Conservation (phyloP, 225 moss, liverwort and hornwort species). For the Pleurozium schreberi region DNA sequence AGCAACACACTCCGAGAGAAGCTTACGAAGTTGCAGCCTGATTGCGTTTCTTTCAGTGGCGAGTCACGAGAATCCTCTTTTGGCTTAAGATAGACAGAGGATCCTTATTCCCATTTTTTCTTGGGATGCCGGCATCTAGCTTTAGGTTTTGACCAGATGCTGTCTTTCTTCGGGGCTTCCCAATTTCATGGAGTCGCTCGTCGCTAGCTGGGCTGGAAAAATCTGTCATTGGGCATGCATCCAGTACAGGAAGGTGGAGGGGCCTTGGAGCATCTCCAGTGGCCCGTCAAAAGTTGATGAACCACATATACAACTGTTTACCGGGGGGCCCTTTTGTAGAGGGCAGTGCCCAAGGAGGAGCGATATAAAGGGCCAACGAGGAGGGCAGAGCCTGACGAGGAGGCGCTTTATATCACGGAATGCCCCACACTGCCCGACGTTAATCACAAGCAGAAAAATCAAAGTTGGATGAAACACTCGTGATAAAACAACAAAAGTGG, state of each 20-base stretch:
- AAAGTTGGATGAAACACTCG: too few species aligned
- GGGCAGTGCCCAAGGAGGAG: too few species aligned
- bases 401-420: too few species aligned
- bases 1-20: background rate
- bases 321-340: too few species aligned
- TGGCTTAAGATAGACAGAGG: background rate
- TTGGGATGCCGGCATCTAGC: background rate
- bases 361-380: too few species aligned
- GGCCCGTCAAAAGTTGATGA: fast-evolving
- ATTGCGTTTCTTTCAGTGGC: background rate
- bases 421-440: too few species aligned
- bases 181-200: background rate
- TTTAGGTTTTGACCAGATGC: background rate
- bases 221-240: background rate
- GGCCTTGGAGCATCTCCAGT: background rate
- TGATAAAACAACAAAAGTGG: too few species aligned
- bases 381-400: too few species aligned
- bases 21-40: too few species aligned
- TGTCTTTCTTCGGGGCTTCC: background rate
- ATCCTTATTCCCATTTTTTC: background rate
- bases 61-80: background rate
- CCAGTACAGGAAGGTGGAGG: background rate
- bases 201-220: background rate
- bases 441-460: too few species aligned
- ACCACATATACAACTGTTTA: too few species aligned